Base-by-base conservation (phyloP, 1,284 basidiomycete species). In the Coriolopsis trogii region DNA sequence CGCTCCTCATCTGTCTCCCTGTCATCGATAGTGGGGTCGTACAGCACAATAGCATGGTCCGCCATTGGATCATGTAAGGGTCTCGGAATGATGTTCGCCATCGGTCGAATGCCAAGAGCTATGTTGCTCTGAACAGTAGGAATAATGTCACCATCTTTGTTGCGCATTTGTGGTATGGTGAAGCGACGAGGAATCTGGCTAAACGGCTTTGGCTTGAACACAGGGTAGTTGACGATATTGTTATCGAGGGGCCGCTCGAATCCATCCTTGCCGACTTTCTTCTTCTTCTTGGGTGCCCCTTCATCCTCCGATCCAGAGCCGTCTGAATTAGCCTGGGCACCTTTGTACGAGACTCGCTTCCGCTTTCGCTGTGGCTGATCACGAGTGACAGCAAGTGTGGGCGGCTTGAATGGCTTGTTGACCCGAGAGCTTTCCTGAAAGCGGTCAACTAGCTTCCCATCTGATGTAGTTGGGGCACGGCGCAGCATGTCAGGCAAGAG, bases 51-150 rank as follows among this genome's bases (percentile, higher is more conserved):
- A 0, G 97, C 95, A 68, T 97, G 95, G 65, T 98, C 95, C 48
- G 90, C 87, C 91, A 99, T 96, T 0, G 95, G 97, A 68, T 99
- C 95, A 65, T 96, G 90, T 13, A 98, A 74, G 2, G 96, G 96
- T 10, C 96, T 81, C 6, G 96, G 97, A 39, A 93, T 84, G 49
- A 98, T 77, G 59, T 87, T 91, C 0, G 89, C 80, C 51, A 87
- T 85, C 1, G 93, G 89, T 6, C 96, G 84, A 46, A 92, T 89
- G 28, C 96, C 96, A 1, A 99, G 82, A 3, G 95, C 87, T 3
- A 82, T 79, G 61, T 90, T 85, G 0, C 91, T 86, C 9, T 85
- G 73, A 2, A 81, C 65, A 13, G 86, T 80, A 6, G 81, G 72
- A 9, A 98, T 76, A 7, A 84, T 61, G 49, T 89, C 82, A 13